These are phyloP conservation scores for Theobroma cacao DNA, from an alignment of 345 rosid genomes.

Conservation along the genomic window DNA sequence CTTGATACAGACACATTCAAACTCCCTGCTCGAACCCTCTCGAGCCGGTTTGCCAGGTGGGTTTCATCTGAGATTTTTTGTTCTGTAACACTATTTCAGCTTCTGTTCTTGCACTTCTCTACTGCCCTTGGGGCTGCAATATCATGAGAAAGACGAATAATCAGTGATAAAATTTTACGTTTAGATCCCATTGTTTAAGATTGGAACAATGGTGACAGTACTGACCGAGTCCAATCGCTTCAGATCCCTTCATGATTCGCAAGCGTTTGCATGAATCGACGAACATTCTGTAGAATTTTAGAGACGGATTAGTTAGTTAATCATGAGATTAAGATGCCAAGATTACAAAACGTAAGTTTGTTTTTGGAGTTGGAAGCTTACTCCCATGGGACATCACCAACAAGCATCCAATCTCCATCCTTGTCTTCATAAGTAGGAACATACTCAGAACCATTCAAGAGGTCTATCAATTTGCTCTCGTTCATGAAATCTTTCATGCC, in stretches of 20 bases:
- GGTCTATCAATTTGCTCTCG: slow-evolving; percentile 74
- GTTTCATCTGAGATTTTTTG: slow-evolving; percentile 2
- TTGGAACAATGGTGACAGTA: background rate
- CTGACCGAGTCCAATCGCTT: slow-evolving; percentile 87
- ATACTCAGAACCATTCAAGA: slow-evolving; percentile 74
- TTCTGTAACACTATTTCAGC: slow-evolving; percentile 35
- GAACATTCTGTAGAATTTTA: slow-evolving; percentile 49
- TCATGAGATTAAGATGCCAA: background rate
- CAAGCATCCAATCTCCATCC: slow-evolving; percentile 95
- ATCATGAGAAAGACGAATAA: background rate
- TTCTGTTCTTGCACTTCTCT: slow-evolving; percentile 80
- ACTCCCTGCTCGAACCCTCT: slow-evolving; percentile 49
- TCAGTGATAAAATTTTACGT: background rate
- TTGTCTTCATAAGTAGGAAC: slow-evolving; percentile 84
- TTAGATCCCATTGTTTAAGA: background rate
- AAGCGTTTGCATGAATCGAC: slow-evolving; percentile 76
- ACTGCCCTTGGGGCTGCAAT: slow-evolving; percentile 70
- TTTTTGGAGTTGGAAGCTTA: slow-evolving; percentile 28
- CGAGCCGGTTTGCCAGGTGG: slow-evolving; percentile 44
- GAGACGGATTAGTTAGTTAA: background rate
- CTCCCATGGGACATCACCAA: slow-evolving; percentile 96
- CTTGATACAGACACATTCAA: slow-evolving; percentile 33
- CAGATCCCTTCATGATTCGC: slow-evolving; percentile 77
- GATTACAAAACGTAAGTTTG: background rate
- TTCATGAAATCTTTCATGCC: slow-evolving; percentile 83